Percentiles rank a stretch among this genome's conserved stretches.
Evolutionary conservation across 2,329 filamentous ascomycete species (phyloP).

Genomic region (Aspergillus felis): DNA sequence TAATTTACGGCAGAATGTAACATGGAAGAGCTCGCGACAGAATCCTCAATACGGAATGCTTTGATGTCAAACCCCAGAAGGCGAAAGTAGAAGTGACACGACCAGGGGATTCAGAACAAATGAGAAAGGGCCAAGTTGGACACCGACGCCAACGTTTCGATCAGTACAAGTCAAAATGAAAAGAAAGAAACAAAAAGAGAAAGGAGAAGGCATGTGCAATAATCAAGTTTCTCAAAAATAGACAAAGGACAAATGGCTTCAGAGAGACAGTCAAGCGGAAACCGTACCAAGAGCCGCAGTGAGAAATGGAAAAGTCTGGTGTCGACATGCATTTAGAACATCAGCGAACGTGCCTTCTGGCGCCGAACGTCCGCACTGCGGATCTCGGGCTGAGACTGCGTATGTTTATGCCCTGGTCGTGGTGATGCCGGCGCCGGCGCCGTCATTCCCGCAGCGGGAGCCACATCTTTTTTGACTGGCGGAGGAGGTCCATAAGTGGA

Average conservation of each 20-base stretch:
- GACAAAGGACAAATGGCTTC: neutral
- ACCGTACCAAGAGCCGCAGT: conserved; percentile 10
- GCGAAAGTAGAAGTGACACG: conserved; percentile 1
- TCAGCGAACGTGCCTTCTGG: conserved; percentile 40
- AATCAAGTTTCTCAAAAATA: neutral
- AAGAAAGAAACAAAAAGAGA: neutral
- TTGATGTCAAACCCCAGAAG: conserved; percentile 1
- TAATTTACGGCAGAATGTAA: conserved; percentile 15
- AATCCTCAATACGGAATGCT: conserved; percentile 5
- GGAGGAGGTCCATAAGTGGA: conserved; percentile 19
- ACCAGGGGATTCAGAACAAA: conserved; percentile 6
- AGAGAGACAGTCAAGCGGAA: neutral
- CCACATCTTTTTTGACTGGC: conserved; percentile 21
- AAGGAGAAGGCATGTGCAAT: neutral
- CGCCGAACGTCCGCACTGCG: conserved; percentile 33
- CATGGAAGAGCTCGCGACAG: conserved; percentile 3
- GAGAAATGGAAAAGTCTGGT: conserved; percentile 18
- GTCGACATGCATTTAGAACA: conserved; percentile 32
- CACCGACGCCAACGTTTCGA: neutral
- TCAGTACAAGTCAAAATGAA: neutral
- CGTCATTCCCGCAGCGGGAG: conserved; percentile 20
- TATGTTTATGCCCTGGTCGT: conserved; percentile 38
- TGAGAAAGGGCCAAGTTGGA: neutral
- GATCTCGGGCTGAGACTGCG: conserved; percentile 38
- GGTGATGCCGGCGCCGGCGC: conserved; percentile 27